Conservation (phyloP, 2,329 filamentous ascomycete genomes). For the Periconia sp. region DNA sequence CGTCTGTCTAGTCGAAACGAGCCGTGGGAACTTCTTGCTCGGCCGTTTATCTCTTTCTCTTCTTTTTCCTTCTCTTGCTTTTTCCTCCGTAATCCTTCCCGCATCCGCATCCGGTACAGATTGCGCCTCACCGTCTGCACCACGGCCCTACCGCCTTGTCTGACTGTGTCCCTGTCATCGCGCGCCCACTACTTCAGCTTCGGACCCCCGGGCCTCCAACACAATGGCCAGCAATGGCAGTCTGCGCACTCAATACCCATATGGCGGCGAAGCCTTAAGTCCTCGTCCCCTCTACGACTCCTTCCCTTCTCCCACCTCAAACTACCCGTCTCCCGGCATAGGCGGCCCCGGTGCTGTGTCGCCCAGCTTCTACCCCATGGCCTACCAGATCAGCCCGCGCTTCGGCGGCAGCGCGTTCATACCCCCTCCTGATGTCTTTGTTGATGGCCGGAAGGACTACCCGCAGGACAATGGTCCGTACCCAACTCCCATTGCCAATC, state of each 20-base stretch:
- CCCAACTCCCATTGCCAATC: constrained; percentile 26
- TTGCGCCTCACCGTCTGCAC: constrained; percentile 21
- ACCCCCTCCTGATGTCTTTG: constrained; percentile 41
- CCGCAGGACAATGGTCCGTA: constrained; percentile 29
- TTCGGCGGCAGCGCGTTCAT: constrained; percentile 41
- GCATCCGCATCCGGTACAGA: constrained; percentile 5
- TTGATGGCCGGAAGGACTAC: constrained; percentile 31
- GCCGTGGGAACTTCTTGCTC: too few species aligned
- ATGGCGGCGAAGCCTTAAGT: constrained; percentile 32
- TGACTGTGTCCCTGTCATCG: neutral
- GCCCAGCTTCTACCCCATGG: constrained; percentile 40
- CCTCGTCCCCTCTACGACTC: constrained; percentile 35
- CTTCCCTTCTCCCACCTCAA: constrained; percentile 34
- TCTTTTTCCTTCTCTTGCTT: neutral
- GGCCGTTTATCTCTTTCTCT: neutral
- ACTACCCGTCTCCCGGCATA: constrained; percentile 31
- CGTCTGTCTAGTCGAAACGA: too few species aligned
- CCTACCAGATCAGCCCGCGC: constrained; percentile 39
- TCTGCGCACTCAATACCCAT: constrained; percentile 39
- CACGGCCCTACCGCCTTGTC: neutral
- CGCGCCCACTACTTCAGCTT: neutral
- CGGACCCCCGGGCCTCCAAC: constrained; percentile 3
- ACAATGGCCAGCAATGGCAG: constrained; percentile 35
- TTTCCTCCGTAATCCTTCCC: constrained; percentile 27
- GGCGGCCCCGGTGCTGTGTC: constrained; percentile 30